Percentiles rank a stretch among this genome's conserved stretches.
Evolutionary conservation across 805 yeast species (phyloP).

Genomic region (Jamesozyma rosinii): DNA sequence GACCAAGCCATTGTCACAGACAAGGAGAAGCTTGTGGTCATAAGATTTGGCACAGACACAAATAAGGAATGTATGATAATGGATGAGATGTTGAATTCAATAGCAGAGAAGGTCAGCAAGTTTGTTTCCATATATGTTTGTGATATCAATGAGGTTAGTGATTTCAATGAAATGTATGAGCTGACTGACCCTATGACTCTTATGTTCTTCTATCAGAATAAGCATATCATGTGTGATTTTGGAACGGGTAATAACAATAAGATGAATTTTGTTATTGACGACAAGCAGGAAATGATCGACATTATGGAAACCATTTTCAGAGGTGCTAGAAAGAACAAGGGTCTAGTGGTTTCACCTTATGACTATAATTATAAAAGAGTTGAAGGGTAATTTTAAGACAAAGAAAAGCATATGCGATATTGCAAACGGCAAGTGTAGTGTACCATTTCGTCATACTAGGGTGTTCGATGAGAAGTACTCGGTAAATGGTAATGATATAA

Average conservation of each 20-base stretch:
- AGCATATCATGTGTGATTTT: conserved; percentile 97
- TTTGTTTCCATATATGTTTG: conserved; percentile 85
- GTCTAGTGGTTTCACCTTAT: conserved; percentile 77
- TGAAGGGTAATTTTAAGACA: conserved; percentile 5
- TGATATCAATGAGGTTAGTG: conserved; percentile 83
- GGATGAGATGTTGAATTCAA: conserved; percentile 70
- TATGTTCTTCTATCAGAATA: conserved; percentile 88
- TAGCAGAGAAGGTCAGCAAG: conserved; percentile 76
- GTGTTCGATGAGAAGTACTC: too few relatives aligned
- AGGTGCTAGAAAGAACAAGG: conserved; percentile 89
- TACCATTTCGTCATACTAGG: too few relatives aligned
- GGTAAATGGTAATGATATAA: too few relatives aligned
- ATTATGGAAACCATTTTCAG: conserved; percentile 81
- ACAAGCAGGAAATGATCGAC: conserved; percentile 84
- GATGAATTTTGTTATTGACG: conserved; percentile 67
- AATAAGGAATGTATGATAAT: conserved; percentile 76
- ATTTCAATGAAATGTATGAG: conserved; percentile 53
- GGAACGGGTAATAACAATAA: conserved; percentile 98
- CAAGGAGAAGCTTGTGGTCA: conserved; percentile 76
- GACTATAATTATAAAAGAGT: conserved; percentile 42
- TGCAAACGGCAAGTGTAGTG: too few relatives aligned
- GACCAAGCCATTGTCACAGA: conserved; percentile 96
- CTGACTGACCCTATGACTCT: conserved; percentile 77
- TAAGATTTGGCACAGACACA: conserved; percentile 77
- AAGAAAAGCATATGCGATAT: too few relatives aligned